Evolutionary conservation across 2,329 filamentous ascomycete species (phyloP), one percentile per base, ranked within the genome.

Genomic region (Fusarium sp.): DNA sequence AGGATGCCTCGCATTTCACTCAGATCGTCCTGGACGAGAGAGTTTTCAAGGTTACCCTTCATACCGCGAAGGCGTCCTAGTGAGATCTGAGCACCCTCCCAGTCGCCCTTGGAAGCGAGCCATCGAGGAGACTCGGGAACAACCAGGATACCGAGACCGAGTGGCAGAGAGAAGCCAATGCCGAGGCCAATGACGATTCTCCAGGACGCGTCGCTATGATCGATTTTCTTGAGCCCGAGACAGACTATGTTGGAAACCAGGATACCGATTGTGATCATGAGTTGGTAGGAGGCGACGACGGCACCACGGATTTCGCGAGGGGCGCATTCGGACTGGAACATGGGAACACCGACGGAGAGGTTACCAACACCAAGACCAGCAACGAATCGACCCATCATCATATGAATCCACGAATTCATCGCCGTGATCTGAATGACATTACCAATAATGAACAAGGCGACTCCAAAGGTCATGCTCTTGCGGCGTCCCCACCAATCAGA

Each of bases 181-280:
- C 87, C 87, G 12, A 90, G 78, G 1, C 85, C 87, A 73, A 91
- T 88, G 45, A 92, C 87, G 28, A 92, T 86, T 51, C 91, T 86
- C 90, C 91, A 93, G 3, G 89, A 87, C 0, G 78, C 81, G 24
- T 45, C 83, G 79, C 0, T 79, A 78, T 7, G 82, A 76, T 86
- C 64, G 72, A 87, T 84, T 15, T 75, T 76, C 47, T 84, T 81
- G 15, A 87, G 83, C 47, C 86, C 87, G 59, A 83, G 88, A 79
- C 89, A 90, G 75, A 90, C 84, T 61, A 86, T 81, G 73, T 88
- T 87, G 60, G 87, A 84, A 26, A 87, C 78, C 59, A 90, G 88
- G 71, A 93, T 92, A 38, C 92, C 92, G 33, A 93, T 83, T 1
- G 91, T 93, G 79, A 93, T 92, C 82, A 93, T 90, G 22, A 93